phyloP scores from a whole-genome alignment of 208 protist species.

The Novymonas esmeraldas region DNA sequence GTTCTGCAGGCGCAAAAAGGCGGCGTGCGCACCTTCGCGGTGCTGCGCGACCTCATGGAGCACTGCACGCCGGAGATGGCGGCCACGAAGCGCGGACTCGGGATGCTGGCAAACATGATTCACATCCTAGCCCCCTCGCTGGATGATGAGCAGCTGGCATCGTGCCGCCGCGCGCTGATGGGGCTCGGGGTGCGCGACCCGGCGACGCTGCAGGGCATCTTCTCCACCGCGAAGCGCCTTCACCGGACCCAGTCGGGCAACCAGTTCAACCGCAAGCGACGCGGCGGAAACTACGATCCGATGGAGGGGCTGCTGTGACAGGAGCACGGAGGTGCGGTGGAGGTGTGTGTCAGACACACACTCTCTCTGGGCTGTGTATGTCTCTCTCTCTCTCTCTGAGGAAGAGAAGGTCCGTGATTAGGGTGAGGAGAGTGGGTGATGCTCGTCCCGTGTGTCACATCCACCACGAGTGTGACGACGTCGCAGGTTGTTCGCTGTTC shows the following conservation, averaged over 20 bases:
- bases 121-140: slow-evolving; percentile 47
- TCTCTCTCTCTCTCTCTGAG: too few species aligned
- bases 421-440: too few species aligned
- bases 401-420: too few species aligned
- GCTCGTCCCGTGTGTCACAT: too few species aligned
- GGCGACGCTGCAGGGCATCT: slow-evolving; percentile 26
- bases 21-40: slow-evolving; percentile 62
- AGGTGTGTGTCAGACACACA: background rate
- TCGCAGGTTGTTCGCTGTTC: too few species aligned
- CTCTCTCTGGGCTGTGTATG: background rate
- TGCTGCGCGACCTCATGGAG: slow-evolving; percentile 42
- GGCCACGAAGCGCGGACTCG: slow-evolving; percentile 30
- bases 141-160: slow-evolving; percentile 63
- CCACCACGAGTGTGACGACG: too few species aligned
- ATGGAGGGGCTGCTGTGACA: slow-evolving; percentile 33
- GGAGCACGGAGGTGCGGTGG: too few species aligned
- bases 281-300: slow-evolving; percentile 29
- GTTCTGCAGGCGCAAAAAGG: slow-evolving; percentile 57
- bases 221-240: slow-evolving; percentile 18
- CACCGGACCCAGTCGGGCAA: slow-evolving; percentile 4
- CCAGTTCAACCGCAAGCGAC: slow-evolving; percentile 8
- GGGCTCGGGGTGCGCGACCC: slow-evolving; percentile 15
- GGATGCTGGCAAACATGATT: slow-evolving; percentile 53
- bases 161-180: slow-evolving; percentile 43
- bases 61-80: slow-evolving; percentile 44